Conservation (phyloP, 2,329 filamentous ascomycete species). For the Herpotrichia juniperi region DNA sequence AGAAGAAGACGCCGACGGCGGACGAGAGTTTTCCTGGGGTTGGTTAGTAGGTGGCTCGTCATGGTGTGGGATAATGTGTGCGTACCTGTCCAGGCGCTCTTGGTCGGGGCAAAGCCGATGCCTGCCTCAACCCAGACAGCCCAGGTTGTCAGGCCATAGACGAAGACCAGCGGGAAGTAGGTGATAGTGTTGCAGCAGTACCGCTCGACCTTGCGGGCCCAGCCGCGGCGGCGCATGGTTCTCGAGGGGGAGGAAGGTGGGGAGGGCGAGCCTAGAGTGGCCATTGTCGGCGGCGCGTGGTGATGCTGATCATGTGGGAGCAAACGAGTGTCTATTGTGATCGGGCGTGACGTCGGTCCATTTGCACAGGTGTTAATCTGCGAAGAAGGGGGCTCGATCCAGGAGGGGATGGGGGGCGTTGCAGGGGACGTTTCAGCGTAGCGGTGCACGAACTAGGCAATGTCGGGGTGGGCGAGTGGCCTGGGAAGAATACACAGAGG, state of each 20-base stretch:
- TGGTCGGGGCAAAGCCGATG: constrained; percentile 61
- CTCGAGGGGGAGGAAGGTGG: constrained; percentile 46
- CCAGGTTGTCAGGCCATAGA: constrained; percentile 92
- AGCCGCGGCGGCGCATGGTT: constrained; percentile 51
- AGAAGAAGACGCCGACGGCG: constrained; percentile 71
- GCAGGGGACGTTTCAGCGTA: constrained; percentile 2
- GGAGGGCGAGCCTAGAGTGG: constrained; percentile 47
- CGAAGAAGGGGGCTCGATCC: neutral
- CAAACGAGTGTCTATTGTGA: constrained; percentile 10
- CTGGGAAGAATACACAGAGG: neutral
- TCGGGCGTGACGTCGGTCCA: constrained; percentile 12
- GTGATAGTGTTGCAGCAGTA: constrained; percentile 79
- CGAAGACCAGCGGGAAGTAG: constrained; percentile 87
- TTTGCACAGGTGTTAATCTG: constrained; percentile 5
- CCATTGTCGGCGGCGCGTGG: constrained; percentile 36
- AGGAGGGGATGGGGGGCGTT: neutral
- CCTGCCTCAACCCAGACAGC: constrained; percentile 84
- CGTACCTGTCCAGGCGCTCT: constrained; percentile 45
- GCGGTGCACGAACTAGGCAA: neutral
- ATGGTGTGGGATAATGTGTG: neutral
- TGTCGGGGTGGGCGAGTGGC: neutral
- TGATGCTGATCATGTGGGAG: constrained; percentile 32
- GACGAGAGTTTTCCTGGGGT: constrained; percentile 57
- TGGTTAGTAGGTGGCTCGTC: neutral
- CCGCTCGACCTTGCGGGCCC: constrained; percentile 76